Conservation (phyloP, 257 asterid species). For the Rubia yunnanensis region DNA sequence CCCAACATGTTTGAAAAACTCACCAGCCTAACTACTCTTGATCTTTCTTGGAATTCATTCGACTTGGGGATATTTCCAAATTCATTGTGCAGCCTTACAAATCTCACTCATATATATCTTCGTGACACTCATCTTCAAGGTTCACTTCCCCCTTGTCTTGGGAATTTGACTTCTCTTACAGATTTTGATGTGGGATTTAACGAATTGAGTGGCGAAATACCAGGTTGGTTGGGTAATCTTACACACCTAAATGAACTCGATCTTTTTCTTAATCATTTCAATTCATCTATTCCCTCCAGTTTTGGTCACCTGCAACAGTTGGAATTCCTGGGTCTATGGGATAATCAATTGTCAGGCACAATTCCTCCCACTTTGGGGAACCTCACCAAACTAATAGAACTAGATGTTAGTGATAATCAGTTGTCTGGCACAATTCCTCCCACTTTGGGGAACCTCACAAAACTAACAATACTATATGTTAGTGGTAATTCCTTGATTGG, state of each 20-base stretch:
- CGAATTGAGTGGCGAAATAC: constrained; percentile 12
- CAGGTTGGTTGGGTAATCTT: constrained; percentile 15
- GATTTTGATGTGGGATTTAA: background rate
- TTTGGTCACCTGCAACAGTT: background rate
- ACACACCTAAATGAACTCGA: background rate
- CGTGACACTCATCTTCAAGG: background rate
- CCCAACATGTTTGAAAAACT: background rate
- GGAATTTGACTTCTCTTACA: background rate
- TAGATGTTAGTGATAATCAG: background rate
- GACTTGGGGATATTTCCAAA: background rate
- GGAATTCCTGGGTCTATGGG: background rate
- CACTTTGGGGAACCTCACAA: constrained; percentile 6
- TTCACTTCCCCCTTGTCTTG: background rate
- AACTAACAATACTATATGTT: background rate
- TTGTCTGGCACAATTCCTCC: background rate
- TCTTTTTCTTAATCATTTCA: background rate
- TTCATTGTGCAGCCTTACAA: background rate
- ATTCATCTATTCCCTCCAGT: background rate
- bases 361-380: constrained; percentile 5
- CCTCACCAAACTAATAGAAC: background rate
- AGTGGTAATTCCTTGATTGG: constrained; percentile 6
- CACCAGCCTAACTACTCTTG: background rate
- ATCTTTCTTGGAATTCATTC: background rate
- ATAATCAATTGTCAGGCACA: background rate
- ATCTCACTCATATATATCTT: background rate